Base-by-base conservation (phyloP, 768 basidiomycete genomes). In the Phlebiopsis gigantea region DNA sequence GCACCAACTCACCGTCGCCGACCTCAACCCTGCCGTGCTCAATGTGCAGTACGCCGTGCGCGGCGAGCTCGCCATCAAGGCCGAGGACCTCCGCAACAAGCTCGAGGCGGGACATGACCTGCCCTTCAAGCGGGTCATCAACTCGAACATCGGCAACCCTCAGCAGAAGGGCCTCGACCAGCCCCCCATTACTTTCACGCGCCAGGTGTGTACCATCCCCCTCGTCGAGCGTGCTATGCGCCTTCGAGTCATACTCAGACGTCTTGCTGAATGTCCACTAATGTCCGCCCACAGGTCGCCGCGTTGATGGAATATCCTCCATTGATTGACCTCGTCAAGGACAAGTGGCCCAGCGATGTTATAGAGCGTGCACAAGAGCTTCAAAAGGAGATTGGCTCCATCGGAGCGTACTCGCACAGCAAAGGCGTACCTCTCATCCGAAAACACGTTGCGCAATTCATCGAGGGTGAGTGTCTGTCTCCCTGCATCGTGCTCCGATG, bases 1-100 rank as follows among this genome's bases (percentile, higher is more conserved):
- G 69, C 65, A 61, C 19, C 63, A 76, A 22, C 80, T 96, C 63
- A 83, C 87, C 30, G 60, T 80, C 57, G 79, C 85, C 54, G 78
- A 82, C 42, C 83, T 98, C 71, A 98, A 97, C 73, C 91, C 88
- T 2, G 77, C 85, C 57, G 79, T 97, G 46, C 80, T 84, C 67
- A 84, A 90, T 51, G 97, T 98, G 52, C 83, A 97, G 71, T 99
- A 99, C 69, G 96, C 96, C 55, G 96, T 99, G 26, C 90, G 96
- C 54, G 96, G 97, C 48, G 95, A 96, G 73, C 85, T 98, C 61
- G 93, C 96, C 3, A 90, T 98, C 75, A 91, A 89, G 69, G 93
- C 96, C 0, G 94, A 98, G 71, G 75, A 82, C 53, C 85, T 90
- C 63, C 80, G 88, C 55, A 85, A 86, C 50, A 72, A 78, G 63